phyloP scores from a whole-genome alignment of 2,329 filamentous ascomycete genomes.

The Ophiocordyceps sinensis region DNA sequence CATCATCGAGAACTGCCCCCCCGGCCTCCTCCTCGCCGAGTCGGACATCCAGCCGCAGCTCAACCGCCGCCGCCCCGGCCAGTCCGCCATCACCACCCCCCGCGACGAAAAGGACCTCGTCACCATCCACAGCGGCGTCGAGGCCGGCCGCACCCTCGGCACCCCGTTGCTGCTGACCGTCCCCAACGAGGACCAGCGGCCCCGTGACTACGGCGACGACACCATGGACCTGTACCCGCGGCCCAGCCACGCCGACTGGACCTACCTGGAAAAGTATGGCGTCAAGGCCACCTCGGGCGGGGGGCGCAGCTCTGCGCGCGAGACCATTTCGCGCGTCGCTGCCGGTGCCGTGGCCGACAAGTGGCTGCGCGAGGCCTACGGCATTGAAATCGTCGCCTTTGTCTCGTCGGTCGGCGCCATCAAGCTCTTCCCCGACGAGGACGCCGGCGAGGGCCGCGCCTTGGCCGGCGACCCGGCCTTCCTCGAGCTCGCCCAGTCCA shows the following conservation, averaged over 20 bases:
- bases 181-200: constrained; percentile 82
- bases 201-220: constrained; percentile 76
- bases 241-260: constrained; percentile 90
- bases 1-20: constrained; percentile 87
- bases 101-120: constrained; percentile 86
- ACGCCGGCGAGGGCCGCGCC: constrained; percentile 15
- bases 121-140: constrained; percentile 83
- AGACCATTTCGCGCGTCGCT: constrained; percentile 88
- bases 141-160: constrained; percentile 78
- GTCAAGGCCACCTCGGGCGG: constrained; percentile 84
- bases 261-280: constrained; percentile 94
- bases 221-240: constrained; percentile 89
- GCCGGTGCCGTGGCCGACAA: constrained; percentile 90
- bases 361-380: constrained; percentile 67
- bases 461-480: constrained; percentile 69
- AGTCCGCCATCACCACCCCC: constrained; percentile 80
- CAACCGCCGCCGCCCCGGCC: constrained; percentile 77
- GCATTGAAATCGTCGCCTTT: constrained; percentile 84
- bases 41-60: constrained; percentile 88
- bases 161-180: constrained; percentile 83
- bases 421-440: constrained; percentile 16
- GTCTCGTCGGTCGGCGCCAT: constrained; percentile 65
- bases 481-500: constrained; percentile 54
- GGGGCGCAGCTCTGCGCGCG: constrained; percentile 78
- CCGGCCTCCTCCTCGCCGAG: constrained; percentile 74